phyloP scores from a whole-genome alignment of 2,329 filamentous ascomycete species.

The Thielaviopsis musarum region DNA sequence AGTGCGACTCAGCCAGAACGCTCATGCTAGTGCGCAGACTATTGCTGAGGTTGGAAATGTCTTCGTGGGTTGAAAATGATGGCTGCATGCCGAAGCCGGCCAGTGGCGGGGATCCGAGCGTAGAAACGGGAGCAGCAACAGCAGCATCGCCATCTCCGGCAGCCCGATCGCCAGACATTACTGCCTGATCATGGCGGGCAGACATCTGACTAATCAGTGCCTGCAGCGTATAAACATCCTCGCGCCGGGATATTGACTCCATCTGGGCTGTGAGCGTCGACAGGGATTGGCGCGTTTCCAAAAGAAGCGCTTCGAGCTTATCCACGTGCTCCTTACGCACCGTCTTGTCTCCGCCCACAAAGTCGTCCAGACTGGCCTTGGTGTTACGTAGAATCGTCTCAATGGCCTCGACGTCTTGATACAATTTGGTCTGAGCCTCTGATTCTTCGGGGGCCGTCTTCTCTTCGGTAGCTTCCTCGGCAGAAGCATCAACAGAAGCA shows the following conservation, averaged over 20 bases:
- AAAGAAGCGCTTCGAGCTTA: slow-evolving; percentile 46
- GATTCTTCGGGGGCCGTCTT: not conserved
- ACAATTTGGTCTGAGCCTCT: not conserved
- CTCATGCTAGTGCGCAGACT: slow-evolving; percentile 12
- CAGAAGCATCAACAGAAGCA: too few species aligned
- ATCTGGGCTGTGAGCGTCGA: slow-evolving; percentile 48
- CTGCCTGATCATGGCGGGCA: slow-evolving; percentile 57
- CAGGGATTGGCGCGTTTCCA: slow-evolving; percentile 60
- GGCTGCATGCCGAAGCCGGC: slow-evolving; percentile 7
- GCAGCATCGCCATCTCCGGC: not conserved
- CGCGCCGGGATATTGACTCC: slow-evolving; percentile 55
- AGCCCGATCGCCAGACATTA: slow-evolving; percentile 28
- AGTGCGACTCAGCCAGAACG: slow-evolving; percentile 51
- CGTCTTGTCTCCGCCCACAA: slow-evolving; percentile 54
- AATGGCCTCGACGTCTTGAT: slow-evolving; percentile 51
- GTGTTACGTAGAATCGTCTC: slow-evolving; percentile 82
- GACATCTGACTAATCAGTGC: slow-evolving; percentile 64
- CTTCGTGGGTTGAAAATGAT: slow-evolving; percentile 6
- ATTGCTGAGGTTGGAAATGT: slow-evolving; percentile 10
- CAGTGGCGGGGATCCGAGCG: not conserved
- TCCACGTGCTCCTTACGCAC: slow-evolving; percentile 51
- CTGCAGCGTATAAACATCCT: slow-evolving; percentile 63
- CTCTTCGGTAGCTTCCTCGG: slow-evolving; percentile 45
- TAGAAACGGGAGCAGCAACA: not conserved
- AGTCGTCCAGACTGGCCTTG: slow-evolving; percentile 71